phyloP scores from a whole-genome alignment of 2,329 filamentous ascomycete species.

The Fusarium sp. region DNA sequence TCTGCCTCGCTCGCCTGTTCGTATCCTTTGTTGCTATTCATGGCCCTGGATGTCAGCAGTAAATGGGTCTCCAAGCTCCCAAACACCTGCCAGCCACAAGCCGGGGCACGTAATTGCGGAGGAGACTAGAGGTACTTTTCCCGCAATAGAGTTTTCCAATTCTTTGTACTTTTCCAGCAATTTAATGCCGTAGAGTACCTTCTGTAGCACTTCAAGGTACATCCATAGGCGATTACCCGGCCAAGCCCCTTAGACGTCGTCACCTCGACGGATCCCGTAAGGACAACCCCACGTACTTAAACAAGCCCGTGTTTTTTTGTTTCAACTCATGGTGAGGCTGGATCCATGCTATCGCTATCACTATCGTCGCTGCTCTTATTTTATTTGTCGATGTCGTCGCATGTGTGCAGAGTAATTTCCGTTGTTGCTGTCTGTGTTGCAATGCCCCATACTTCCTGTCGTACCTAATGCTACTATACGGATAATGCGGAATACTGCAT shows the following conservation, averaged over 20 bases:
- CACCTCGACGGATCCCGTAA: conserved; percentile 40
- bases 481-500: too few species aligned
- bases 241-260: conserved; percentile 44
- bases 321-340: conserved; percentile 14
- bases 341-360: neutral
- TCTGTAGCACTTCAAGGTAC: conserved; percentile 19
- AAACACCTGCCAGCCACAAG: conserved; percentile 19
- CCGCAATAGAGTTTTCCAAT: neutral
- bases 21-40: conserved; percentile 36
- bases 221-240: conserved; percentile 2
- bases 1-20: neutral
- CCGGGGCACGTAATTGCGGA: conserved; percentile 17
- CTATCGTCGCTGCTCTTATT: conserved; percentile 12
- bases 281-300: conserved; percentile 55
- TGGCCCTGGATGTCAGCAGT: conserved; percentile 15
- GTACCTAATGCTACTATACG: too few species aligned
- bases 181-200: conserved; percentile 17
- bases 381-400: conserved; percentile 5
- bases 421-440: neutral
- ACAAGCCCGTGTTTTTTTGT: conserved; percentile 54
- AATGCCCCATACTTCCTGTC: neutral
- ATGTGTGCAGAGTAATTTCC: conserved; percentile 6
- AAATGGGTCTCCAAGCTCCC: conserved; percentile 1
- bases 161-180: conserved; percentile 9
- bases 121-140: conserved; percentile 6